Evolutionary conservation across 2,329 filamentous ascomycete species (phyloP).

Genomic region (Monosporascus sp.): DNA sequence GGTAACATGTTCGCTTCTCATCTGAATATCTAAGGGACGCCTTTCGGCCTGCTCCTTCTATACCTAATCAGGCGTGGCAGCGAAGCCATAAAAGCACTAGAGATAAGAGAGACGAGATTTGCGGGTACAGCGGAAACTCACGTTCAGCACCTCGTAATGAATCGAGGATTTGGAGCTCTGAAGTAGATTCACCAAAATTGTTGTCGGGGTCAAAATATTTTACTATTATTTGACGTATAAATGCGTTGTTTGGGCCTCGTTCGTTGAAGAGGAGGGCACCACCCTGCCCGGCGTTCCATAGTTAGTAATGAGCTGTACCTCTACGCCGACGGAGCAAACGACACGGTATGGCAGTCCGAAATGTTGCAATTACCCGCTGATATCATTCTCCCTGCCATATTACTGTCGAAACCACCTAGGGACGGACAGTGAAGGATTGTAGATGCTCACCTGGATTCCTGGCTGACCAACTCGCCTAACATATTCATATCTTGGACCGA

Average conservation of each 20-base stretch:
- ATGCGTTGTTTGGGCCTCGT: not conserved
- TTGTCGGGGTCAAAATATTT: not conserved
- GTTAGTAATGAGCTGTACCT: not conserved
- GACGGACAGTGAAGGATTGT: too few relatives aligned
- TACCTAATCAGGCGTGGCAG: too few relatives aligned
- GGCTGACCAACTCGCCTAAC: not conserved
- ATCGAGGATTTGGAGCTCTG: not conserved
- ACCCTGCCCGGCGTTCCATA: not conserved
- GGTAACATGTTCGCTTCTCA: not conserved
- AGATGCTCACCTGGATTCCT: not conserved
- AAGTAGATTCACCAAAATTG: not conserved
- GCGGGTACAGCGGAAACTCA: not conserved
- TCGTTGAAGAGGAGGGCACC: not conserved
- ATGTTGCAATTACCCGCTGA: too few relatives aligned
- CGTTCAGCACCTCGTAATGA: not conserved
- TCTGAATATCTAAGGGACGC: not conserved
- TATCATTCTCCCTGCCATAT: too few relatives aligned
- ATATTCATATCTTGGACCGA: not conserved
- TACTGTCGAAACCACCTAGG: too few relatives aligned
- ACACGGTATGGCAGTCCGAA: too few relatives aligned
- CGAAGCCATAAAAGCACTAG: too few relatives aligned
- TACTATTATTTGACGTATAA: not conserved
- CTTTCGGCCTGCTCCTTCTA: not conserved
- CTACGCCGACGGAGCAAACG: not conserved
- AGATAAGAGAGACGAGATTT: not conserved